phyloP scores from a whole-genome alignment of 257 asterid species.

The Scutellaria baicalensis region DNA sequence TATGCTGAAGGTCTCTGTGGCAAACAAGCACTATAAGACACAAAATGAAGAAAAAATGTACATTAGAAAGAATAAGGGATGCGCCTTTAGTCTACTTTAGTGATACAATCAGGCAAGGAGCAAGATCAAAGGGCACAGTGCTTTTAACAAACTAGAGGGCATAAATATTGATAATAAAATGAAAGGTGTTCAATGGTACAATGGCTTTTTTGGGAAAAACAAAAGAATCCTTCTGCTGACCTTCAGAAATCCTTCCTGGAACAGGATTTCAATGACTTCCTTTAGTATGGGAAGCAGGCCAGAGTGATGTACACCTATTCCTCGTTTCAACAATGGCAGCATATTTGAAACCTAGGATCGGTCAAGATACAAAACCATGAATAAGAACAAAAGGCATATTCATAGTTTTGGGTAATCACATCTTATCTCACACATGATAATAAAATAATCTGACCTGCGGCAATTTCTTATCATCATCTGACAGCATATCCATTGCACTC shows the following conservation, averaged over 20 bases:
- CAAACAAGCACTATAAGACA: conserved; percentile 78
- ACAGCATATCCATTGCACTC: conserved; percentile 99
- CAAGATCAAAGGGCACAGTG: background rate
- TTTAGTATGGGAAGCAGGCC: conserved; percentile 96
- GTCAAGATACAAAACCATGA: background rate
- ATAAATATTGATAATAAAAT: background rate
- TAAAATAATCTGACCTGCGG: conserved; percentile 63
- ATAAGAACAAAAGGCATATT: background rate
- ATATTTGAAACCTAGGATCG: conserved; percentile 68
- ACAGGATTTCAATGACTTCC: conserved; percentile 94
- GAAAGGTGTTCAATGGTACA: background rate
- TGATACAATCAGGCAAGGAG: background rate
- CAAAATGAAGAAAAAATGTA: conserved; percentile 13
- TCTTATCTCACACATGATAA: background rate
- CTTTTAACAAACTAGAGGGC: background rate
- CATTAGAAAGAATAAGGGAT: conserved; percentile 2
- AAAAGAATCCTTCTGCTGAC: conserved; percentile 32
- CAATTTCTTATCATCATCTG: conserved; percentile 92
- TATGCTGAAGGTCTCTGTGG: conserved; percentile 98
- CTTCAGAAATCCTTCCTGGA: conserved; percentile 98
- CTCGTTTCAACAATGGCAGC: conserved; percentile 93
- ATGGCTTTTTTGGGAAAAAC: background rate
- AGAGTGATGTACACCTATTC: conserved; percentile 98
- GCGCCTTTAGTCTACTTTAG: background rate
- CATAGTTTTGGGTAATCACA: background rate